Base-by-base conservation (phyloP, 192 early-diverging fungal species). In the Lobosporangium transversale region DNA sequence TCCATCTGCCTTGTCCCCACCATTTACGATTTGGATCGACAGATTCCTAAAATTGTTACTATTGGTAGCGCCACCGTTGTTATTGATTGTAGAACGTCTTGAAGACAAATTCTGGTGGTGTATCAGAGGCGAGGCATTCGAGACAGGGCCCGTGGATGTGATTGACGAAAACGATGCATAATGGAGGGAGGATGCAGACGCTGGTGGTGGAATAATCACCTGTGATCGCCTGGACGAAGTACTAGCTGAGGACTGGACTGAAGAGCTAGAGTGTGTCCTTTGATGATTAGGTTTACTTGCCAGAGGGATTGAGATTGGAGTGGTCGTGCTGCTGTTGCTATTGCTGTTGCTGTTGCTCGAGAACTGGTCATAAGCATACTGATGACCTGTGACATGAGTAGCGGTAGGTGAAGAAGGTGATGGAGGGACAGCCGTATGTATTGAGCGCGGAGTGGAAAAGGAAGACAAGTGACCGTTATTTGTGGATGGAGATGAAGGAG, bases 141-240 rank as follows among this genome's bases (percentile, higher is more conserved):
- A n/a, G 47, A 33, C 53, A 2, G 32, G 5, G 51, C 10, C 11
- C 47, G 37, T 15, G 11, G 58, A 48, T 3, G 35, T 33, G 23
- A 76, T 62, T 31, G 73, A 76, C 4, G 73, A 61, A 48, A 76
- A 76, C 5, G 73, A 76, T 27, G 73, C 58, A 62, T 67, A 76
- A 35, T 76, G 73, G 17, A 76, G 65, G 2, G 63, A 62, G 3
- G 64, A 53, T 2, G 53, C 18, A 3, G 50, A 61, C 12, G 59
- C 30, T 47, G 73, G 73, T 7, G 70, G 70, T 24, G 73, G 73
- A 33, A 76, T 76, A 36, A 76, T 76, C 29, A 76, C 51, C 35
- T 67, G 58, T 1, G 73, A 76, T 2, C 59, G 59, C 26, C 58
- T 54, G 1, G 59, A 67, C 15, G 63, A 60, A 3, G 62, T 36